phyloP scores from a whole-genome alignment of 331 rosid genomes.

The Stylosanthes scabra region DNA sequence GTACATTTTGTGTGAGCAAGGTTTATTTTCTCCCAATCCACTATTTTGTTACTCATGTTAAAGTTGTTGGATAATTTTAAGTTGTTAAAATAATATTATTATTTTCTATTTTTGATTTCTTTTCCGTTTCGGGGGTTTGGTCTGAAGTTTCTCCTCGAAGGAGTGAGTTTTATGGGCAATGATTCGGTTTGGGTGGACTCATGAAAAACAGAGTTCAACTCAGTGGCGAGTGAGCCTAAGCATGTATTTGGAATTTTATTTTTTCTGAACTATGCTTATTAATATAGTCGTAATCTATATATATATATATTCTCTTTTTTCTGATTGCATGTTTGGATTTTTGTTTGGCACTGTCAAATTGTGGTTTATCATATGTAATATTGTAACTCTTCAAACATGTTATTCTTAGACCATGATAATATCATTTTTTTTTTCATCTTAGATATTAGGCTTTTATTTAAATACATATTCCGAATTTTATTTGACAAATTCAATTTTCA shows the following conservation, averaged over 20 bases:
- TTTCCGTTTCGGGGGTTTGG: neutral
- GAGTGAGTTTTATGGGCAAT: slow-evolving; percentile 52
- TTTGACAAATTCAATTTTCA: slow-evolving; percentile 1
- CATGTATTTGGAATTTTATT: slow-evolving; percentile 10
- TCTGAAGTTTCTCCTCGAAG: slow-evolving; percentile 16
- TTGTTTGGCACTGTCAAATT: neutral
- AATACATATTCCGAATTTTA: neutral
- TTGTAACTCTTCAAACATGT: too few species aligned
- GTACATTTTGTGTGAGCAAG: too few species aligned
- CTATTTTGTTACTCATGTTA: too few species aligned
- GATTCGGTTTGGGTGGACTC: slow-evolving; percentile 60
- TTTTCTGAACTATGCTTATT: neutral
- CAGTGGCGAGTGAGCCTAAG: slow-evolving; percentile 59
- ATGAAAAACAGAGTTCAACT: slow-evolving; percentile 42
- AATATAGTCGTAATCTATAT: too few species aligned
- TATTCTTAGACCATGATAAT: neutral
- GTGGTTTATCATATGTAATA: neutral
- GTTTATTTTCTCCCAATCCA: too few species aligned
- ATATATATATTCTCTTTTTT: too few species aligned
- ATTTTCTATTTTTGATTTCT: neutral
- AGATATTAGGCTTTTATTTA: neutral
- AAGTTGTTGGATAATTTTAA: too few species aligned
- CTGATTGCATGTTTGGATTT: neutral
- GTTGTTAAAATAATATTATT: too few species aligned
- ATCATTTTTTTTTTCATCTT: slow-evolving; percentile 2